Conservation (phyloP, 305 asterid genomes). For the Vinca major region DNA sequence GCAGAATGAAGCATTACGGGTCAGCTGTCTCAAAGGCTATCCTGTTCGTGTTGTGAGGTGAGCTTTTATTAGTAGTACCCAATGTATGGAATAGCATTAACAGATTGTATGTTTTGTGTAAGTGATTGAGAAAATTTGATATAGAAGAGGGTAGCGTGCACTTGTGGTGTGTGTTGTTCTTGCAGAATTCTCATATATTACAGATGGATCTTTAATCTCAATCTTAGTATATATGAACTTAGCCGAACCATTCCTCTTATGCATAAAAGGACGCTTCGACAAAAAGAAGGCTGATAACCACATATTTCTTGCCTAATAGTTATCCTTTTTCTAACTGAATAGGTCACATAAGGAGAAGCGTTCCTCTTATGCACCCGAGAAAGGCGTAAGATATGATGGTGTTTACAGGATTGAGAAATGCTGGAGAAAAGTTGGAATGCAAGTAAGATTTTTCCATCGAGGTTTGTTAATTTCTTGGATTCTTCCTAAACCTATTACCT, state of each 20-base stretch:
- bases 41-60: conserved; percentile 86
- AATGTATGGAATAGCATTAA: background rate
- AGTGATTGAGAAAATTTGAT: no score
- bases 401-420: conserved; percentile 64
- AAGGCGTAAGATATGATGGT: conserved; percentile 70
- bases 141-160: no score
- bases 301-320: background rate
- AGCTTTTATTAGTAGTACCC: background rate
- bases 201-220: no score
- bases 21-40: conserved; percentile 71
- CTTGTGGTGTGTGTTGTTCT: no score
- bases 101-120: no score
- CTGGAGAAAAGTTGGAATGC: conserved; percentile 69
- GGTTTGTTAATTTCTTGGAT: background rate
- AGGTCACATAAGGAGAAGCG: conserved; percentile 81
- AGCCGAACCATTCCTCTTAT: background rate
- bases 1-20: conserved; percentile 52
- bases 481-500: conserved; percentile 16
- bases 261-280: background rate
- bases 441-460: conserved; percentile 26
- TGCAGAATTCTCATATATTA: no score
- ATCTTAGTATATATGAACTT: background rate
- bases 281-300: background rate
- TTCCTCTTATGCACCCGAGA: conserved; percentile 72
- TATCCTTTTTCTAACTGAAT: conserved; percentile 14